A percentile compares a stretch with the other conserved stretches of the same genome.
Evolutionary conservation across 2,329 filamentous ascomycete genomes (phyloP).

Genomic region (Gremmenia infestans): DNA sequence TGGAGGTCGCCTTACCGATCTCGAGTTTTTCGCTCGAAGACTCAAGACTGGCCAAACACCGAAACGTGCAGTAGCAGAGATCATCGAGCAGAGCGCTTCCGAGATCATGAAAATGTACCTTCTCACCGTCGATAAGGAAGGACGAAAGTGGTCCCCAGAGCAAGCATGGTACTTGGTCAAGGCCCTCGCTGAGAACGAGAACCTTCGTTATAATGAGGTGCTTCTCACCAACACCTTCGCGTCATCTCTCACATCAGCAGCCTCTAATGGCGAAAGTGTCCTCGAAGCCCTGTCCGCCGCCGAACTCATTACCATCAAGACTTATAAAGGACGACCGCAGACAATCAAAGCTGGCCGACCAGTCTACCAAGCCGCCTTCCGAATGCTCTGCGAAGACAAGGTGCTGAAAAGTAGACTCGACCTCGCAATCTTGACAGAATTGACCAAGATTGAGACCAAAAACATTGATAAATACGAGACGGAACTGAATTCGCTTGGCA

Average conservation of each 20-base stretch:
- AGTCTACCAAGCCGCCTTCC: slow-evolving; percentile 81
- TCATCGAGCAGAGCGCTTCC: slow-evolving; percentile 80
- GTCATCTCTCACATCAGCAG: slow-evolving; percentile 42
- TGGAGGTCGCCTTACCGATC: slow-evolving; percentile 88
- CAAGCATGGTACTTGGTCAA: slow-evolving; percentile 91
- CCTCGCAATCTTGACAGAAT: slow-evolving; percentile 62
- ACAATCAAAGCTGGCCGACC: slow-evolving; percentile 77
- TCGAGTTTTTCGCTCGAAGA: slow-evolving; percentile 87
- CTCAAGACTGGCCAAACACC: slow-evolving; percentile 85
- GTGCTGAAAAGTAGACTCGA: slow-evolving; percentile 72
- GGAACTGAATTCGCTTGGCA: slow-evolving; percentile 68
- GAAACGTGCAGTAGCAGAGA: slow-evolving; percentile 74
- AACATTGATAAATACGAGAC: slow-evolving; percentile 73
- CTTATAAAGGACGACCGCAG: slow-evolving; percentile 70
- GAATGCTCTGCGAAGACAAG: slow-evolving; percentile 61
- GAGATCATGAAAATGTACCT: slow-evolving; percentile 95
- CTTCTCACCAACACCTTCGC: slow-evolving; percentile 73
- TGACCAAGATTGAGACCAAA: slow-evolving; percentile 66
- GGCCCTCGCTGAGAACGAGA: slow-evolving; percentile 62
- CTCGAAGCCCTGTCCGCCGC: slow-evolving; percentile 77
- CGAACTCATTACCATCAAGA: slow-evolving; percentile 76
- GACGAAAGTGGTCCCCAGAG: slow-evolving; percentile 69
- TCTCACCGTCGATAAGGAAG: slow-evolving; percentile 45
- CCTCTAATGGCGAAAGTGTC: slow-evolving; percentile 63
- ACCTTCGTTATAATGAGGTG: slow-evolving; percentile 79